Conservation (phyloP, 345 rosid genomes). For the Psidium guajava region DNA sequence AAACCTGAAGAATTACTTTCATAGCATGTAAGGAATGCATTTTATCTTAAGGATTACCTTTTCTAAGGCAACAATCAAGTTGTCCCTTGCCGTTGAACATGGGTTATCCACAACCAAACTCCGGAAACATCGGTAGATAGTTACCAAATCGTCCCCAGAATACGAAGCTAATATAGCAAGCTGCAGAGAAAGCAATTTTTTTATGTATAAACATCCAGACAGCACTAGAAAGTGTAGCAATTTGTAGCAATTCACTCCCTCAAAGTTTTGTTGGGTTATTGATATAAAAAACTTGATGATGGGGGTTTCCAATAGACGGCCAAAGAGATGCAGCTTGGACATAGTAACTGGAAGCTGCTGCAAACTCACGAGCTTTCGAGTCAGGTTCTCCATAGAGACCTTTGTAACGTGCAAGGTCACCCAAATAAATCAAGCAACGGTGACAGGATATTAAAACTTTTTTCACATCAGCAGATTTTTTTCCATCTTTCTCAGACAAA, state of each 20-base stretch:
- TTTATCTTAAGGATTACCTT: slow-evolving; percentile 35
- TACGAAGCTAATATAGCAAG: slow-evolving; percentile 94
- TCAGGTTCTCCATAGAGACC: slow-evolving; percentile 87
- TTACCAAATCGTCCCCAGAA: slow-evolving; percentile 68
- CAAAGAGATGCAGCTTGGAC: slow-evolving; percentile 84
- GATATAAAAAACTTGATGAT: slow-evolving; percentile 31
- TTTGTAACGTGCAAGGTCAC: slow-evolving; percentile 94
- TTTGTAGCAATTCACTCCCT: neutral
- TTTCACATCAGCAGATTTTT: slow-evolving; percentile 57
- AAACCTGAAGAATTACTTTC: neutral
- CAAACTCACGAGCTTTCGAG: slow-evolving; percentile 67
- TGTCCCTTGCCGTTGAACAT: slow-evolving; percentile 92
- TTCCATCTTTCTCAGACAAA: slow-evolving; percentile 65
- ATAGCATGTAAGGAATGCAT: neutral
- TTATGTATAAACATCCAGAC: neutral
- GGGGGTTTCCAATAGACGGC: slow-evolving; percentile 93
- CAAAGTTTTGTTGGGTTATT: neutral
- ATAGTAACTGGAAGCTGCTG: slow-evolving; percentile 94
- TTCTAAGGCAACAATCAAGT: slow-evolving; percentile 92
- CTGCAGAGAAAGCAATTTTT: slow-evolving; percentile 24
- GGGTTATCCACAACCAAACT: slow-evolving; percentile 91
- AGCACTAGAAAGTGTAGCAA: neutral
- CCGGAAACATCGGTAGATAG: slow-evolving; percentile 81
- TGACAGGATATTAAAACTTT: slow-evolving; percentile 86
- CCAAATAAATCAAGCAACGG: slow-evolving; percentile 97